A percentile compares a stretch with the other conserved stretches of the same genome.
These are phyloP conservation scores for Leersia perrieri DNA, from an alignment of 176 grass and related monocot genomes.

Conservation along the genomic window DNA sequence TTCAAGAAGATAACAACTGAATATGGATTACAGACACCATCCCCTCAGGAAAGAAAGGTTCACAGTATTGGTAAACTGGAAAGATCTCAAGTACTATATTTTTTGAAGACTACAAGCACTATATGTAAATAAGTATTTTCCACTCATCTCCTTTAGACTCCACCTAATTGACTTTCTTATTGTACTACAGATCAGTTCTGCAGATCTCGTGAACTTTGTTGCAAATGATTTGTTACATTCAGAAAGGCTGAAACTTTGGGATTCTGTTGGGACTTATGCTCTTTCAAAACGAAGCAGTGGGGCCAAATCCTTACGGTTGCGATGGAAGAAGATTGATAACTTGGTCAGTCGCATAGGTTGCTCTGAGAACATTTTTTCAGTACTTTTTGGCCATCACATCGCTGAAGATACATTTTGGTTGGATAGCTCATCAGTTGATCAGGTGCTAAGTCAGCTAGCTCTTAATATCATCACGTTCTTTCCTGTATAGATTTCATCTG, in stretches of 20 bases:
- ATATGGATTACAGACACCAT: conserved; percentile 42
- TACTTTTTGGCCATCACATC: conserved; percentile 64
- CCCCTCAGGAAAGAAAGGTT: conserved; percentile 86
- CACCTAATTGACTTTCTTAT: conserved; percentile 37
- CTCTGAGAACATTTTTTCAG: conserved; percentile 64
- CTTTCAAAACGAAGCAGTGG: conserved; percentile 14
- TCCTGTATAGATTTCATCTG: conserved; percentile 22
- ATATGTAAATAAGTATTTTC: conserved; percentile 26
- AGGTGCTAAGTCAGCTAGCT: conserved; percentile 50
- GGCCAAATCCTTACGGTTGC: conserved; percentile 56
- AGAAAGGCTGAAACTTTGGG: conserved; percentile 26
- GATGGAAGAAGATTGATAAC: conserved; percentile 77
- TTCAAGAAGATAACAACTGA: conserved; percentile 79
- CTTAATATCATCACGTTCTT: conserved; percentile 24
- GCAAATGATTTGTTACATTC: conserved; percentile 24
- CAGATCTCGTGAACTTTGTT: conserved; percentile 32
- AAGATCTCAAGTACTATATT: conserved; percentile 45
- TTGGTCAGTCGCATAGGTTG: conserved; percentile 40
- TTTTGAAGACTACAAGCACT: conserved; percentile 19
- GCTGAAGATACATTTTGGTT: conserved; percentile 91
- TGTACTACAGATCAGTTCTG: conserved; percentile 59
- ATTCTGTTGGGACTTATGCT: conserved; percentile 11
- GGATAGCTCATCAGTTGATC: conserved; percentile 91
- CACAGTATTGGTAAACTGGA: conserved; percentile 90
- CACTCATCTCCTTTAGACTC: not conserved